phyloP scores from a whole-genome alignment of 345 rosid species.

The Punica granatum region DNA sequence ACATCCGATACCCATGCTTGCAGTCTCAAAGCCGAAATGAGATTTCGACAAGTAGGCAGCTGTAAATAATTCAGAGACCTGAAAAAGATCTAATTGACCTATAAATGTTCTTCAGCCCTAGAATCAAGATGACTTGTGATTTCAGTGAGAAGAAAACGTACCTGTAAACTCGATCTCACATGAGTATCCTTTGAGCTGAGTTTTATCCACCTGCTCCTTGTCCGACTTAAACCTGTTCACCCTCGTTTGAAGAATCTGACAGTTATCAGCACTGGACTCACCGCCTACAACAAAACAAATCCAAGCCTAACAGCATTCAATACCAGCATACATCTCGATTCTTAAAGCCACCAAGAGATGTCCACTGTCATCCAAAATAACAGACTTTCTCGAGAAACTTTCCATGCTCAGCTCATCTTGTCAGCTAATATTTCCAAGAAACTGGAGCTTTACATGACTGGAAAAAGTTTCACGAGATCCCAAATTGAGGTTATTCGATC shows the following conservation, averaged over 20 bases:
- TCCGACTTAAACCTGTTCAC: slow-evolving; percentile 72
- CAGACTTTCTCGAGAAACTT: background rate
- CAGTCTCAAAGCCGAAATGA: background rate
- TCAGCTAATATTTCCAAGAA: background rate
- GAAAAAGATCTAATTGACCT: background rate
- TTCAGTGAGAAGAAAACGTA: too few species aligned
- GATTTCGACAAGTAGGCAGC: background rate
- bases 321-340: background rate
- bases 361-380: background rate
- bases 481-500: background rate
- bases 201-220: slow-evolving; percentile 42
- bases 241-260: slow-evolving; percentile 88
- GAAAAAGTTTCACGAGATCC: background rate
- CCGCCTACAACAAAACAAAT: slow-evolving; percentile 47
- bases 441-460: background rate
- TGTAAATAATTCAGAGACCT: background rate
- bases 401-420: background rate
- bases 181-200: slow-evolving; percentile 56
- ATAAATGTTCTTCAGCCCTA: background rate
- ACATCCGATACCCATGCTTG: background rate
- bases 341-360: background rate
- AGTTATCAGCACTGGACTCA: slow-evolving; percentile 65
- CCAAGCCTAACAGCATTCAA: background rate
- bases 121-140: background rate
- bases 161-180: slow-evolving; percentile 70